Conservation (phyloP, 192 early-diverging fungal species). For the Coemansia sp. region DNA sequence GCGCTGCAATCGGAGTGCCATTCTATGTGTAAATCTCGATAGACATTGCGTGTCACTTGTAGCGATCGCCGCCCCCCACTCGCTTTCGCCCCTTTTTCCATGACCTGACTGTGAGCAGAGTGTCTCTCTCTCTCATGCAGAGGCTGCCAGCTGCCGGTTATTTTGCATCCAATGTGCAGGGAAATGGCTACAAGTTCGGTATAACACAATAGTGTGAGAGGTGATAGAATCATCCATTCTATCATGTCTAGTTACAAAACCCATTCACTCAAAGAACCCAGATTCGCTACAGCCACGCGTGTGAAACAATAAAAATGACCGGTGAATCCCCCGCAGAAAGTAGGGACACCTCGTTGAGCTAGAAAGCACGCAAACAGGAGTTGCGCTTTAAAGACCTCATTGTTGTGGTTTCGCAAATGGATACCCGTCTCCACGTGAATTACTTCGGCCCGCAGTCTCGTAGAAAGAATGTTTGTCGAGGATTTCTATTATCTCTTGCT, state of each 20-base stretch:
- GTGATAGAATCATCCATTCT: not conserved
- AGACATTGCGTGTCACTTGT: not conserved
- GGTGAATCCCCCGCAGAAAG: not conserved
- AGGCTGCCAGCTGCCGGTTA: not conserved
- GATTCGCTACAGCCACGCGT: not conserved
- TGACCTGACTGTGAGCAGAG: not conserved
- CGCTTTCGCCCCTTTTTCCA: not conserved
- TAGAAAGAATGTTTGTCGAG: not conserved
- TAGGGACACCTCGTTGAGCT: not conserved
- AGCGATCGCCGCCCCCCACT: not conserved
- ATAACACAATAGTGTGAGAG: not conserved
- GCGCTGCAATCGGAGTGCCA: conserved; percentile 5
- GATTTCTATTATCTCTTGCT: too few species aligned
- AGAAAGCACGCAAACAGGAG: not conserved
- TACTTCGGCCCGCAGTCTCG: not conserved
- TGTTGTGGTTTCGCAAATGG: not conserved
- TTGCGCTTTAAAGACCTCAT: not conserved
- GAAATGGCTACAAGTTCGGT: not conserved
- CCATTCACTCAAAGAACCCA: not conserved
- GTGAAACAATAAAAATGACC: not conserved
- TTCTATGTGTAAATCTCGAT: conserved; percentile 5
- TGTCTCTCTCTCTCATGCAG: not conserved
- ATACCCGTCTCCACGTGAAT: not conserved
- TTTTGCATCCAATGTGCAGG: not conserved
- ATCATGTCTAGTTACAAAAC: not conserved